Evolutionary conservation across 2,329 filamentous ascomycete genomes (phyloP), one percentile per base, ranked within the genome.

Genomic region (Aspergillus pseudoterreus): DNA sequence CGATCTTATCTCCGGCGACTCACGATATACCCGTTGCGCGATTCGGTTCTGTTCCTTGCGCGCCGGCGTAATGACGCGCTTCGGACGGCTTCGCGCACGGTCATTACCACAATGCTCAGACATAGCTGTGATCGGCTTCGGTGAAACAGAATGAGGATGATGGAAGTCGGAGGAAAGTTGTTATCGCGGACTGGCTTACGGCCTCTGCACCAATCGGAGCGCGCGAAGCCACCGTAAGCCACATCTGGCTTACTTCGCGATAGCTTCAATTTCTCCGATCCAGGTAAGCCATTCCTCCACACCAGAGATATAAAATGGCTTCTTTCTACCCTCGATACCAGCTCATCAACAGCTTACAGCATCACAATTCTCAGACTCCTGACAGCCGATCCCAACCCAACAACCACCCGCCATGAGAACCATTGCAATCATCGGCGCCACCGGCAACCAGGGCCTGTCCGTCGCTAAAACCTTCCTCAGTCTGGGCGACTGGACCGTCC

Each of bases 21-120:
- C 58, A 73, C 71, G 63, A 45, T 69, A 73, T 1, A 63, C 55
- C 50, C 63, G 63, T 51, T 74, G 71, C 9, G 70, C 66, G 11
- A 62, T 48, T 12, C 63, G 61, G 42, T 75, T 75, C 52, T 74
- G 71, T 44, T 70, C 63, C 52, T 65, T 69, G 4, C 72, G 63
- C 22, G 71, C 69, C 11, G 63, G 57, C 6, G 71, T 74, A 14
- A 73, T 55, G 27, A 67, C 57, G 38, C 71, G 63, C 55, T 68
- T 70, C 30, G 57, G 58, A 9, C 49, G 47, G 10, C 22, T 19
- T 30, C 35, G 24, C 17, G 30, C 36, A 27, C n/a, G 11, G 11
- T 22, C 41, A 9, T 14, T 33, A 22, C 8, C 30, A 11, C 35
- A 38, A 47, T 44, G 15, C 41, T 32, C 33, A 39, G 24, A 33